Percentiles rank a stretch among this genome's conserved stretches.
phyloP scores from a whole-genome alignment of 1,139 yeast genomes.

The Candida tetrigidarum region DNA sequence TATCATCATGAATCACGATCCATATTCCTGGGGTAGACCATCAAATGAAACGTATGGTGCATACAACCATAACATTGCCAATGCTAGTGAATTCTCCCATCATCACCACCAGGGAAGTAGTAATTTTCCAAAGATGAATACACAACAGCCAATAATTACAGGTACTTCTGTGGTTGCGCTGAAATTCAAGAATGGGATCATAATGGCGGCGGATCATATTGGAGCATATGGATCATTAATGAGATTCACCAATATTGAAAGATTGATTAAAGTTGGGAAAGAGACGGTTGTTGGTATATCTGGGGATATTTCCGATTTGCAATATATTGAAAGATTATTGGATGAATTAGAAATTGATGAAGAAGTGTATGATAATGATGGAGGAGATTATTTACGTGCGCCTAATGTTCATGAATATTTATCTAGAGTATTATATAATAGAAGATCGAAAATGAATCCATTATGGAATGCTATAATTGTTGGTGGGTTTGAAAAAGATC shows the following conservation, averaged over 20 bases:
- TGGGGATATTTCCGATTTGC: slow-evolving; percentile 96
- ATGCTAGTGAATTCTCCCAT: slow-evolving; percentile 33
- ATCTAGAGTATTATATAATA: slow-evolving; percentile 79
- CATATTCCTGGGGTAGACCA: slow-evolving; percentile 96
- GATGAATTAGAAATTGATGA: slow-evolving; percentile 76
- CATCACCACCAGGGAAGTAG: slow-evolving; percentile 24
- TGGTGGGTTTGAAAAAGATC: slow-evolving; percentile 79
- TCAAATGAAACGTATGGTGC: slow-evolving; percentile 77
- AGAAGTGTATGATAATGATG: slow-evolving; percentile 80
- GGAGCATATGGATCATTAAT: slow-evolving; percentile 94
- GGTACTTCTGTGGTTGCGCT: slow-evolving; percentile 95
- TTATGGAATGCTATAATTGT: slow-evolving; percentile 94
- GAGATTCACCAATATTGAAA: slow-evolving; percentile 82
- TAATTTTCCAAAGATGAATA: slow-evolving; percentile 72
- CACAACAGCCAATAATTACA: slow-evolving; percentile 94
- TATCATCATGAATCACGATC: slow-evolving; percentile 85
- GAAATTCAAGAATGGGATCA: slow-evolving; percentile 87
- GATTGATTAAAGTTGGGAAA: slow-evolving; percentile 80
- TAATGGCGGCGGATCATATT: slow-evolving; percentile 93
- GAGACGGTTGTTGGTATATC: slow-evolving; percentile 91
- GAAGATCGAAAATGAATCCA: slow-evolving; percentile 94
- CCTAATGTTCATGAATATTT: slow-evolving; percentile 88
- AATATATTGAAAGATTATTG: slow-evolving; percentile 73
- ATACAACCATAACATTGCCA: slow-evolving; percentile 74
- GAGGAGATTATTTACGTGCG: slow-evolving; percentile 75